Percentiles rank a stretch among this genome's conserved stretches.
These are phyloP conservation scores for Chytriomyces confervae DNA, from an alignment of 192 early-diverging fungal species.

Conservation along the genomic window DNA sequence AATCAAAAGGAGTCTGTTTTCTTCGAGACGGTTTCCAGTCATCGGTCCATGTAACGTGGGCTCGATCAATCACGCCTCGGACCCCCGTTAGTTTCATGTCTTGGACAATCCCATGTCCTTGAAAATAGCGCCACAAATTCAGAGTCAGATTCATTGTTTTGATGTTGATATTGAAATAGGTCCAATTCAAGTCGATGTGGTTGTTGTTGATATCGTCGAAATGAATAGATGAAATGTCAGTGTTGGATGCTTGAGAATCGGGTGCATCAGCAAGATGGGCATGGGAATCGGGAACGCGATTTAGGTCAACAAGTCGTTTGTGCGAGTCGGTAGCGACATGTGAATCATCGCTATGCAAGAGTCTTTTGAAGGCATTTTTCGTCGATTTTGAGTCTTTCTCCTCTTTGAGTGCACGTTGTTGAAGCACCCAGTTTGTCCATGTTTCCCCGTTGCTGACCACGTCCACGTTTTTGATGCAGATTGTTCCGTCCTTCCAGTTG, in stretches of 20 bases:
- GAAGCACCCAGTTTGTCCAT: constrained; percentile 39
- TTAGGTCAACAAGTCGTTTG: no score
- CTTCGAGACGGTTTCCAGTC: constrained; percentile 66
- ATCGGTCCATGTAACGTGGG: constrained; percentile 79
- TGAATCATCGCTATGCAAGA: constrained; percentile 6
- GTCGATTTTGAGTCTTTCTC: background rate
- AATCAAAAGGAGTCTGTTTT: constrained; percentile 74
- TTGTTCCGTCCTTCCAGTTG: constrained; percentile 87
- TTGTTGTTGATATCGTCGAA: no score
- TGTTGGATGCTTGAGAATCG: constrained; percentile 25
- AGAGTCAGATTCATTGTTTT: constrained; percentile 71
- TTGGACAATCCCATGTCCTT: constrained; percentile 79
- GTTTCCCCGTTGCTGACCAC: constrained; percentile 52
- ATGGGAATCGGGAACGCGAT: no score
- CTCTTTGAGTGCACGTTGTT: background rate
- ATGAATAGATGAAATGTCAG: no score
- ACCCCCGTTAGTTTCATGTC: constrained; percentile 85
- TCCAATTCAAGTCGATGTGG: constrained; percentile 76
- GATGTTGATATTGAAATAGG: constrained; percentile 84
- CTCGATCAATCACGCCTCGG: constrained; percentile 86
- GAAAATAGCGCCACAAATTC: constrained; percentile 86
- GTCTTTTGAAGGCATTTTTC: background rate
- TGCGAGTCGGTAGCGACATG: background rate
- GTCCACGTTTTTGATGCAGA: constrained; percentile 84
- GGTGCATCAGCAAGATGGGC: constrained; percentile 19